Conservation (phyloP, 1,284 basidiomycete genomes). For the Malassezia obtusa region DNA sequence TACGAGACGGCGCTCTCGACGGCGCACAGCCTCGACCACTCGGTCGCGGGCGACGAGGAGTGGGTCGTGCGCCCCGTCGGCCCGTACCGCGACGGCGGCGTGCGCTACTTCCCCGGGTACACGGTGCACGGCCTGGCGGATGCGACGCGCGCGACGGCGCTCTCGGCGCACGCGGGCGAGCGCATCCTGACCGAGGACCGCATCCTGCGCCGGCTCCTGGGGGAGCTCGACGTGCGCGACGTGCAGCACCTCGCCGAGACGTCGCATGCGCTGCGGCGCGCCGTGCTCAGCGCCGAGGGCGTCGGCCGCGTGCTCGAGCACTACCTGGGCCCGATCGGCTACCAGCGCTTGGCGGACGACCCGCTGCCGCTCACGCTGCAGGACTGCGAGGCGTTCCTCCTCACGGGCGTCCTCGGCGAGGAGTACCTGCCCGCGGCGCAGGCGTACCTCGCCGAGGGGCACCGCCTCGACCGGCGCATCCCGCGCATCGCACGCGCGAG, state of each 20-base stretch:
- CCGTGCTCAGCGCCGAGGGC: conserved; percentile 22
- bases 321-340: conserved; percentile 38
- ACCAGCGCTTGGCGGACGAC: conserved; percentile 20
- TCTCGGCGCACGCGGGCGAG: neutral
- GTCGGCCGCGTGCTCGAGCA: conserved; percentile 31
- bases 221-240: conserved; percentile 34
- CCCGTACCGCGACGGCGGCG: conserved; percentile 26
- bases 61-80: conserved; percentile 26
- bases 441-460: conserved; percentile 23
- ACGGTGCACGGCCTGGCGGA: conserved; percentile 30
- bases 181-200: neutral
- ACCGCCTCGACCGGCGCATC: conserved; percentile 38
- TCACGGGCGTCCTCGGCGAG: conserved; percentile 27
- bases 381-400: conserved; percentile 41
- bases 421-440: conserved; percentile 34
- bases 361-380: conserved; percentile 33
- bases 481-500: conserved; percentile 43
- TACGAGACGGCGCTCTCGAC: neutral
- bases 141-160: conserved; percentile 11
- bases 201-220: conserved; percentile 14
- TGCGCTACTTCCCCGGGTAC: conserved; percentile 31
- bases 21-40: conserved; percentile 13
- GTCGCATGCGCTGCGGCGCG: conserved; percentile 25
- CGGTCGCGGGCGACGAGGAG: conserved; percentile 15
- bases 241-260: conserved; percentile 38